These are phyloP conservation scores for Diplodia corticola DNA, from an alignment of 2,329 filamentous ascomycete species.

Conservation along the genomic window DNA sequence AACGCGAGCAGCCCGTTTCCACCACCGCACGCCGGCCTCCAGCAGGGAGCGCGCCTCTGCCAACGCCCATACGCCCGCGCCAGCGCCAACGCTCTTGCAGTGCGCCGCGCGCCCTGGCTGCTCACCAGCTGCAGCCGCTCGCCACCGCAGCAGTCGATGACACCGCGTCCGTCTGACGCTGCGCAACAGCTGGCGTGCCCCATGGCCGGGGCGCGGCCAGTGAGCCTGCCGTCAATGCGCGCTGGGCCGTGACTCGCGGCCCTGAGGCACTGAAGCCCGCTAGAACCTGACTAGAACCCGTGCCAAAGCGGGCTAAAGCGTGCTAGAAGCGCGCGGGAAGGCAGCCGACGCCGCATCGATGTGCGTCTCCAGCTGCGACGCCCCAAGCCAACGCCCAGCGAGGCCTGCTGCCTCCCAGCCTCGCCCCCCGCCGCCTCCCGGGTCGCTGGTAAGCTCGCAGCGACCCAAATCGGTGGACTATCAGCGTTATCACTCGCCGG, in stretches of 20 bases:
- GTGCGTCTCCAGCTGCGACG: conserved; percentile 29
- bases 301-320: conserved; percentile 1
- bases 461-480: conserved; percentile 27
- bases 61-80: conserved; percentile 1
- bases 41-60: conserved; percentile 12
- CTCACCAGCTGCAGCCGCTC: background rate
- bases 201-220: conserved; percentile 9
- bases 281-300: conserved; percentile 20
- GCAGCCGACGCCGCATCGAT: conserved; percentile 33
- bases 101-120: conserved; percentile 4
- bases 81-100: conserved; percentile 18
- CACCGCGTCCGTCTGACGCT: conserved; percentile 7
- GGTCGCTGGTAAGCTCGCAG: conserved; percentile 33
- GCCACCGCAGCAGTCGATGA: conserved; percentile 4
- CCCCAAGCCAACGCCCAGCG: conserved; percentile 18
- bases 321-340: conserved; percentile 32
- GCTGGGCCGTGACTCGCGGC: conserved; percentile 16
- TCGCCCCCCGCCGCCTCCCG: conserved; percentile 32
- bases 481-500: conserved; percentile 27
- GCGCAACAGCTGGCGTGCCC: conserved; percentile 14
- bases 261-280: conserved; percentile 16
- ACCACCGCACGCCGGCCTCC: conserved; percentile 11
- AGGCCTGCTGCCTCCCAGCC: conserved; percentile 1
- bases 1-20: conserved; percentile 21
- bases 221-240: conserved; percentile 24